Evolutionary conservation across 768 basidiomycete genomes (phyloP).

Genomic region (Mycena polygramma): DNA sequence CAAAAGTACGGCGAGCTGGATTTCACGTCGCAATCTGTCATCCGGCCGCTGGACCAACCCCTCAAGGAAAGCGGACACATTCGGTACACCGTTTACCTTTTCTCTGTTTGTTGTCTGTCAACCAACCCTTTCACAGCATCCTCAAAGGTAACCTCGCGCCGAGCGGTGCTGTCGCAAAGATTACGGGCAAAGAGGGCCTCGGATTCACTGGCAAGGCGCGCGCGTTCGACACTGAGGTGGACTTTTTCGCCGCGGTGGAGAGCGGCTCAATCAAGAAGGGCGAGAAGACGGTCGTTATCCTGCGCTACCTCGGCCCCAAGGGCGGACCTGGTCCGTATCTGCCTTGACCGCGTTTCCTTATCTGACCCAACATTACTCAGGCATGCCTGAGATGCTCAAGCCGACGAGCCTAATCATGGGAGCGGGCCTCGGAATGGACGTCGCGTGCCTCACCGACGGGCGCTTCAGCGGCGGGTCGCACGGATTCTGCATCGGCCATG

Average conservation of each 20-base stretch:
- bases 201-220: slow-evolving; percentile 93
- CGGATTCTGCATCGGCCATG: slow-evolving; percentile 97
- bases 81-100: slow-evolving; percentile 62
- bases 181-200: slow-evolving; percentile 95
- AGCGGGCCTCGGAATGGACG: slow-evolving; percentile 94
- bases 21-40: slow-evolving; percentile 79
- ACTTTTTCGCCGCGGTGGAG: slow-evolving; percentile 90
- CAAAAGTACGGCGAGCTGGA: slow-evolving; percentile 84
- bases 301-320: slow-evolving; percentile 96
- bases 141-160: slow-evolving; percentile 93
- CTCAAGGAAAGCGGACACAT: slow-evolving; percentile 94
- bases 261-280: slow-evolving; percentile 90
- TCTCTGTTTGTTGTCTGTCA: not conserved
- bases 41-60: slow-evolving; percentile 87
- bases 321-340: slow-evolving; percentile 74
- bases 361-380: slow-evolving; percentile 49
- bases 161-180: slow-evolving; percentile 96
- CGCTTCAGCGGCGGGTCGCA: slow-evolving; percentile 98
- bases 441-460: slow-evolving; percentile 97
- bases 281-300: slow-evolving; percentile 95
- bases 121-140: slow-evolving; percentile 64
- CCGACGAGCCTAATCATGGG: slow-evolving; percentile 99
- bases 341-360: too few species aligned
- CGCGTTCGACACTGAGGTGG: slow-evolving; percentile 91
- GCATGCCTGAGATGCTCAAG: slow-evolving; percentile 99